Evolutionary conservation across 129 eudicot species (phyloP), one percentile per base, ranked within the genome.

Genomic region (Artemisia tridentata): DNA sequence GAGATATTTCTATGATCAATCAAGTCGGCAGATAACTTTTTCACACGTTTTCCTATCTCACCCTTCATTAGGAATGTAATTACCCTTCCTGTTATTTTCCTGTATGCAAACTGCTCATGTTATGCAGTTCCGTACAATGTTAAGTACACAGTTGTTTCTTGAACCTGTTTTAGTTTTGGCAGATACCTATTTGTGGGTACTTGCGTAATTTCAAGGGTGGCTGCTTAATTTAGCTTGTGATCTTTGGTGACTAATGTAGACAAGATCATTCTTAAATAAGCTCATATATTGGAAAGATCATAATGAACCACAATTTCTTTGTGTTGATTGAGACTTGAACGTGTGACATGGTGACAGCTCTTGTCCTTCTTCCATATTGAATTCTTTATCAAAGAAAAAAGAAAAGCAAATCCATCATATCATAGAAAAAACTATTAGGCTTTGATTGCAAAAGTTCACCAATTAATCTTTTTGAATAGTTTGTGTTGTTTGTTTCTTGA

Each of bases 401-500:
- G 49, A 67, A 57, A 74, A 5, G 54, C 38, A 12, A 63, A 69
- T 58, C 77, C 64, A 69, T 63, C 20, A 72, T 23, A 23, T 46
- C 72, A 67, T 50, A 64, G 47, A 68, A 59, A 27, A 52, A 78
- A 20, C 60, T 70, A 80, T 73, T 84, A 78, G 85, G 86, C 63
- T 60, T 79, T 67, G 72, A 75, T 67, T 67, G 62, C 12, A 71
- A 55, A 77, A 69, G 62, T 43, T 74, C 78, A 78, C 65, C 77
- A 19, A 71, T 63, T 72, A 59, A 75, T 68, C 83, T 78, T 80
- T 83, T 71, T 63, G 25, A 78, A 77, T 70, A 56, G 74, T 72
- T 73, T 73, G 13, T 68, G 63, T 80, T 66, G 78, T 86, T 79
- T 77, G 78, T 71, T 71, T 77, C 75, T 77, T 72, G 76, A 69